Evolutionary conservation across 305 asterid species (phyloP).

Genomic region (Vinca major): DNA sequence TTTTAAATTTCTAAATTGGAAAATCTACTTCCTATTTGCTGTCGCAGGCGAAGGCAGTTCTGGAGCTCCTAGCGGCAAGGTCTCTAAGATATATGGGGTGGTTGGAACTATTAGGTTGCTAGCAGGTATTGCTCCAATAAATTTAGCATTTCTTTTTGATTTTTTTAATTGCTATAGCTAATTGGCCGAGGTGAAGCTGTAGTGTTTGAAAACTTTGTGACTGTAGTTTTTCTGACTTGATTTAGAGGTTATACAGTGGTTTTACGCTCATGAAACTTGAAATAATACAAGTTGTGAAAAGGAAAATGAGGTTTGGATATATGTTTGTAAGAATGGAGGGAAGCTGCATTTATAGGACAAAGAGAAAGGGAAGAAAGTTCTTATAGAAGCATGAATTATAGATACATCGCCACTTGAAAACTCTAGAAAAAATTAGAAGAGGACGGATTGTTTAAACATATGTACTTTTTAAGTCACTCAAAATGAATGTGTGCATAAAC

Average conservation of each 20-base stretch:
- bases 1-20: background rate
- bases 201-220: background rate
- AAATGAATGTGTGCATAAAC: background rate
- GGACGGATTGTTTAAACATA: background rate
- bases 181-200: background rate
- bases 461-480: background rate
- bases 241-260: background rate
- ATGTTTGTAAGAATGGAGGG: background rate
- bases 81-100: slow-evolving; percentile 68
- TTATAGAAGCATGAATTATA: background rate
- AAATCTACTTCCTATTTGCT: slow-evolving; percentile 1
- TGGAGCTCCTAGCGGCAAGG: slow-evolving; percentile 43
- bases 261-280: background rate
- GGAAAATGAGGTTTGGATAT: background rate
- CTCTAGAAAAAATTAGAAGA: background rate
- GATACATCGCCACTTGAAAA: background rate
- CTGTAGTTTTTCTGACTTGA: background rate
- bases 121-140: slow-evolving; percentile 48
- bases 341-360: background rate
- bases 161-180: no score
- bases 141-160: background rate
- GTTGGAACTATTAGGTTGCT: slow-evolving; percentile 92
- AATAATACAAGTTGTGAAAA: background rate
- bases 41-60: slow-evolving; percentile 41
- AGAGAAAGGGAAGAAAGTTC: background rate